phyloP scores from a whole-genome alignment of 805 yeast species.

The Torulaspora maleeae region DNA sequence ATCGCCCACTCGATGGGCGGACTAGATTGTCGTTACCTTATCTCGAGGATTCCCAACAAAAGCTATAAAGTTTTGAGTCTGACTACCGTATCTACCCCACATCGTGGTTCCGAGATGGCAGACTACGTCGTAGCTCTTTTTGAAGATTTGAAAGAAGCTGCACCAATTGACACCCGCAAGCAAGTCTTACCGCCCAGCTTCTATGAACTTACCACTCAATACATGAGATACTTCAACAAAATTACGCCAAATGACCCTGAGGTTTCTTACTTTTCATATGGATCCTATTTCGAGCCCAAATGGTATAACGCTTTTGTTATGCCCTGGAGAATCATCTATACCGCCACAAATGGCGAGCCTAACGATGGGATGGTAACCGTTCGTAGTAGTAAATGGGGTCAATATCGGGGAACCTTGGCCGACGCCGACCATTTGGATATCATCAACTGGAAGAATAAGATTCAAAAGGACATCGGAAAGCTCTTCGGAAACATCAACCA shows the following conservation, averaged over 20 bases:
- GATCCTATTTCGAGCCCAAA: slow-evolving; percentile 63
- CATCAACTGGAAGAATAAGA: slow-evolving; percentile 71
- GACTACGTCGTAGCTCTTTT: slow-evolving; percentile 49
- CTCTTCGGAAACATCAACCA: slow-evolving; percentile 27
- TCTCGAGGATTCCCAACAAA: slow-evolving; percentile 47
- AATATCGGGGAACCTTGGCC: slow-evolving; percentile 70
- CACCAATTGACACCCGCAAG: slow-evolving; percentile 18
- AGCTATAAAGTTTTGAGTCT: slow-evolving; percentile 62
- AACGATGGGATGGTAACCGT: slow-evolving; percentile 89
- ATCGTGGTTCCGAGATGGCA: slow-evolving; percentile 79
- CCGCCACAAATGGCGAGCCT: slow-evolving; percentile 42
- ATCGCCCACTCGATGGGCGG: slow-evolving; percentile 97
- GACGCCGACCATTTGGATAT: slow-evolving; percentile 82
- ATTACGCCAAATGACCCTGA: slow-evolving; percentile 49
- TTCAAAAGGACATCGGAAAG: slow-evolving; percentile 36
- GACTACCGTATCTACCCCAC: slow-evolving; percentile 87
- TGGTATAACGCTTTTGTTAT: slow-evolving; percentile 57
- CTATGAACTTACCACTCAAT: slow-evolving; percentile 59
- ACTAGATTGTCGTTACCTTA: slow-evolving; percentile 72
- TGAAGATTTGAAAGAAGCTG: slow-evolving; percentile 24
- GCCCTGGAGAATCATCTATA: slow-evolving; percentile 60
- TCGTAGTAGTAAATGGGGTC: slow-evolving; percentile 76
- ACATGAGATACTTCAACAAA: slow-evolving; percentile 51
- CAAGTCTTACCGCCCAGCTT: slow-evolving; percentile 42
- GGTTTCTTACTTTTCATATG: slow-evolving; percentile 77